Evolutionary conservation across 2,329 filamentous ascomycete genomes (phyloP).

Genomic region (Salinomyces thailandicus): DNA sequence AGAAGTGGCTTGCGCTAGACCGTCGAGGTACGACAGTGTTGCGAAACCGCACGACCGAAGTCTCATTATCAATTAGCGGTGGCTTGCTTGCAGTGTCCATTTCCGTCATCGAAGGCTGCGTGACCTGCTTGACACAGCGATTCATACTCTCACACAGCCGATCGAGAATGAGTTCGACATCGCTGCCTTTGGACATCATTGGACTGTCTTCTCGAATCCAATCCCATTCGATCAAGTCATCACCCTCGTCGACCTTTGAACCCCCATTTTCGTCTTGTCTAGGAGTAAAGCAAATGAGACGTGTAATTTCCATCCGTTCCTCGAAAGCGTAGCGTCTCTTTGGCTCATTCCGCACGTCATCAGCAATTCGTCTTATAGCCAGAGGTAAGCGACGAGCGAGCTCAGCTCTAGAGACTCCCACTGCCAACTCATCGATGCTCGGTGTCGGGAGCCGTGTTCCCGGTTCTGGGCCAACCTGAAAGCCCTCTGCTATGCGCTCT

Average conservation of each 20-base stretch:
- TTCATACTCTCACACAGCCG: conserved; percentile 54
- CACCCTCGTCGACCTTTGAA: conserved; percentile 42
- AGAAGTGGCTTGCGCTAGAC: no score
- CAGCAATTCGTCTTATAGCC: conserved; percentile 57
- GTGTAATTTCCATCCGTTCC: conserved; percentile 78
- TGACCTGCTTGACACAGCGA: conserved; percentile 30
- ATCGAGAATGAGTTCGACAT: conserved; percentile 58
- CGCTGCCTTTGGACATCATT: conserved; percentile 51
- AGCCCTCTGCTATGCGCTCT: conserved; percentile 38
- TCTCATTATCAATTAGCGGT: no score
- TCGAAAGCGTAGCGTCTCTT: conserved; percentile 64
- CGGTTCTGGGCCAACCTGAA: conserved; percentile 32
- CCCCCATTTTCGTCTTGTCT: conserved; percentile 19
- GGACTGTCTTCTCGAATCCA: conserved; percentile 62
- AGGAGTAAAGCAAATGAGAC: conserved; percentile 53
- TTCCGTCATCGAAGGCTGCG: no score
- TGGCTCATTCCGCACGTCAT: conserved; percentile 49
- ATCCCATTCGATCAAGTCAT: conserved; percentile 56
- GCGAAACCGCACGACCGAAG: no score
- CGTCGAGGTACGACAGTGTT: no score
- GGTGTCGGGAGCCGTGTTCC: conserved; percentile 12
- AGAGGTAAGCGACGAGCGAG: conserved; percentile 54
- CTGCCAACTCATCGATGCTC: conserved; percentile 37
- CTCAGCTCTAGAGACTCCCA: conserved; percentile 42
- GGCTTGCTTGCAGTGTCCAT: no score